Conservation (phyloP, 352 stramenopile species). For the Phytophthora melonis region DNA sequence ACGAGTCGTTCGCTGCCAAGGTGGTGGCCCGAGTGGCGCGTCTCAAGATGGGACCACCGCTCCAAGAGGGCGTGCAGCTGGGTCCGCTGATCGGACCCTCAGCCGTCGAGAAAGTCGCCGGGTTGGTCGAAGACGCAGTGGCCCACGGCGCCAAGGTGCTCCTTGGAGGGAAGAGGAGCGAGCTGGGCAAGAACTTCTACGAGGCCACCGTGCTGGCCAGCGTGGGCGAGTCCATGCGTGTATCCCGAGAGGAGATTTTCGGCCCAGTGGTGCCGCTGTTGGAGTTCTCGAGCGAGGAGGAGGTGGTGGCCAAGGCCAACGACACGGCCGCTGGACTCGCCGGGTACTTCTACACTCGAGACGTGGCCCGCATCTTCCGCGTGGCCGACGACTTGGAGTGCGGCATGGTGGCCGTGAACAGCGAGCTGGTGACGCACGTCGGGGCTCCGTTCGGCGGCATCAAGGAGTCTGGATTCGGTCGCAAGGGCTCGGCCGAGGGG, state of each 20-base stretch:
- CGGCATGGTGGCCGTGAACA: conserved; percentile 96
- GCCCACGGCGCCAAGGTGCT: conserved; percentile 88
- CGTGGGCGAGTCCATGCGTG: conserved; percentile 80
- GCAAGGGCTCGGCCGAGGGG: conserved; percentile 88
- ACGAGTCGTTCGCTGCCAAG: conserved; percentile 90
- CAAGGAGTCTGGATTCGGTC: conserved; percentile 89
- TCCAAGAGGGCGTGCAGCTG: conserved; percentile 75
- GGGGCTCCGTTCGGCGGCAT: conserved; percentile 90
- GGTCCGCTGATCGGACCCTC: conserved; percentile 94
- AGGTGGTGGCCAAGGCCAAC: conserved; percentile 96
- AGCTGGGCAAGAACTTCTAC: conserved; percentile 92
- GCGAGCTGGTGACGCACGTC: conserved; percentile 78
- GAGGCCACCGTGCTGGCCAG: conserved; percentile 93
- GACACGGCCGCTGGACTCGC: conserved; percentile 89
- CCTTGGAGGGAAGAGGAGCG: conserved; percentile 74
- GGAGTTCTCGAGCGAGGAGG: conserved; percentile 93
- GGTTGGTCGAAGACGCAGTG: conserved; percentile 89
- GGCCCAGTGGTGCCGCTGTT: conserved; percentile 93
- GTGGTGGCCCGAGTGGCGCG: conserved; percentile 68
- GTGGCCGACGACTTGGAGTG: conserved; percentile 88
- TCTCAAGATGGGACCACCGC: conserved; percentile 90
- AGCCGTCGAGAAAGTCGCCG: conserved; percentile 87
- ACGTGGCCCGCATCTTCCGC: conserved; percentile 86
- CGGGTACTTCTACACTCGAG: conserved; percentile 94
- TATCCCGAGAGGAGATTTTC: conserved; percentile 95